Base-by-base conservation (phyloP, 2,329 filamentous ascomycete species). In the Arthrinium puccinioides region DNA sequence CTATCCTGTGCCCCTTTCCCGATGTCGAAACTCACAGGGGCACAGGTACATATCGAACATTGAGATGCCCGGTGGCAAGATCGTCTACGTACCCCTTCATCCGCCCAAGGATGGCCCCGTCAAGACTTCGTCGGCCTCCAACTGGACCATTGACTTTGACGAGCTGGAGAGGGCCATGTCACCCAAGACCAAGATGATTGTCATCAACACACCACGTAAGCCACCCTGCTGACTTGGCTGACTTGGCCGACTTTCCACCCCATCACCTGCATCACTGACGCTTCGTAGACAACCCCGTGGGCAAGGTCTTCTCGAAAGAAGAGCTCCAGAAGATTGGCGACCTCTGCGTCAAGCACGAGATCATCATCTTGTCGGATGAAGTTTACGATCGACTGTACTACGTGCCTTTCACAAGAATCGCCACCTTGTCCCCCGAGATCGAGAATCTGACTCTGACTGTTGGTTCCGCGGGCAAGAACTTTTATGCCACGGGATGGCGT, bases 311-410 rank as follows among this genome's bases (percentile, higher is more conserved):
- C 59, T 88, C 85, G 14, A 79, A 75, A 41, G 76, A 82, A 1
- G 92, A 98, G 59, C 76, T 97, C 6, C 72, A 87, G 51, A 78
- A 74, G 44, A 92, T 98, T 51, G 92, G 84, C 29, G 83, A 89
- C 40, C 69, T 98, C 10, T 94, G 87, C 57, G 82, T 97, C 41
- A 87, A 95, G 67, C 74, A 97, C 63, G 82, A 94, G 60, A 85
- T 96, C 57, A 86, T 97, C 52, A 95, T 97, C 49, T 76, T 97
- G 37, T 89, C 84, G 0, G 86, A 92, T 47, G 86, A 92, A 62
- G 86, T 98, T 47, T 98, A 98, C 60, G 92, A 98, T 61, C 81
- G 88, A 19, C 76, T 98, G 1, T 96, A 83, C 72, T 98, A 97
- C 57, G 86, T 88, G 1, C 90, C 90, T 1, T 98, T 97, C 57